These are phyloP conservation scores for Ceratocystis diversiconidia DNA, from an alignment of 2,329 filamentous ascomycete genomes.

Conservation along the genomic window DNA sequence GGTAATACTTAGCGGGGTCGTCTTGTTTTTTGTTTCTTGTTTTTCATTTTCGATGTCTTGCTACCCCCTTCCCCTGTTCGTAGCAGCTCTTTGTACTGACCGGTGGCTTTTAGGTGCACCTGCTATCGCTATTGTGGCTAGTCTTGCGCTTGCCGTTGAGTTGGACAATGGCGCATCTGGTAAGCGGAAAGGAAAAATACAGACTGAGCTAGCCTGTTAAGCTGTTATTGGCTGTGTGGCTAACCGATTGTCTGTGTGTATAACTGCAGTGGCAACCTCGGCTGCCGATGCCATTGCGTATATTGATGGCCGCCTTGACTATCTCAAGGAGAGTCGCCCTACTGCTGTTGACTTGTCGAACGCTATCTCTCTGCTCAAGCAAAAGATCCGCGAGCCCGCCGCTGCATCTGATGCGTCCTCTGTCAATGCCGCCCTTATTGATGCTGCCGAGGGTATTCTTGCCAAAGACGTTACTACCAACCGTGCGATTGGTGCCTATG, in stretches of 20 bases:
- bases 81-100: background rate
- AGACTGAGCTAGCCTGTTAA: background rate
- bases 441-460: constrained; percentile 73
- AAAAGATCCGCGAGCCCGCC: constrained; percentile 39
- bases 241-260: constrained; percentile 20
- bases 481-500: constrained; percentile 65
- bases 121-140: constrained; percentile 95
- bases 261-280: constrained; percentile 30
- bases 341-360: constrained; percentile 93
- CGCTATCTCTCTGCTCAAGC: constrained; percentile 68
- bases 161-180: constrained; percentile 43
- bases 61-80: background rate
- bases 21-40: background rate
- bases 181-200: constrained; percentile 22
- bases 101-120: constrained; percentile 42
- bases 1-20: constrained; percentile 24
- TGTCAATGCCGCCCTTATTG: constrained; percentile 58
- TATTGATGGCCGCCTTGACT: constrained; percentile 65
- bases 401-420: constrained; percentile 30
- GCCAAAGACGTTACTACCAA: constrained; percentile 80
- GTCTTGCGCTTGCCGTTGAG: constrained; percentile 76
- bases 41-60: background rate
- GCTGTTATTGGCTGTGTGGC: background rate
- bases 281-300: constrained; percentile 49
- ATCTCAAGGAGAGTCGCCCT: constrained; percentile 75